phyloP scores from a whole-genome alignment of 129 eudicot genomes.

The Lactuca sativa region DNA sequence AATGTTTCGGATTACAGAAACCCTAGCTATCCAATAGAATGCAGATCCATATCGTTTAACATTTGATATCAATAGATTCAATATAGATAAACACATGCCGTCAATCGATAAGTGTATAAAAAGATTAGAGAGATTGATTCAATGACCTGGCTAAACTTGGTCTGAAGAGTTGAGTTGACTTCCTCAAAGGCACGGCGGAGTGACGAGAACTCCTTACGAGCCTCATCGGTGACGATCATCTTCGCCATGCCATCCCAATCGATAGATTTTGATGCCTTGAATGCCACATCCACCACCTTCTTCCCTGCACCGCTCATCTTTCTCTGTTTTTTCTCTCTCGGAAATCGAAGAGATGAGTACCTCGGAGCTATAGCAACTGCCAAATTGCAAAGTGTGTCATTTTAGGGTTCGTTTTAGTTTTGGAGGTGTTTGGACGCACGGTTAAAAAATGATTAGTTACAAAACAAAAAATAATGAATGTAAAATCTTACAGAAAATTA shows the following conservation, averaged over 20 bases:
- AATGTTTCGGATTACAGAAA: background rate
- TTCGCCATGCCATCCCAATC: conserved; percentile 96
- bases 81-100: background rate
- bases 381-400: conserved; percentile 10
- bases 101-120: background rate
- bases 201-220: conserved; percentile 56
- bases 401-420: conserved; percentile 10
- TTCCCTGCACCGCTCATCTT: conserved; percentile 71
- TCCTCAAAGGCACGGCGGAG: conserved; percentile 88
- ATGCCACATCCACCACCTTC: conserved; percentile 70
- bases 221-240: conserved; percentile 43
- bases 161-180: conserved; percentile 68
- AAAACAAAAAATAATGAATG: no score
- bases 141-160: conserved; percentile 47
- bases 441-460: conserved; percentile 1
- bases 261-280: conserved; percentile 74
- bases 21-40: background rate
- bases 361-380: background rate
- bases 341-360: conserved; percentile 13
- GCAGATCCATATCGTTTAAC: conserved; percentile 22
- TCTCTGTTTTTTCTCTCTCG: conserved; percentile 38
- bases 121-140: background rate
- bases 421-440: conserved; percentile 14
- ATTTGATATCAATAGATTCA: background rate
- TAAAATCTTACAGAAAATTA: no score